phyloP scores from a whole-genome alignment of 2,329 filamentous ascomycete genomes.

The Colletotrichum sp. region DNA sequence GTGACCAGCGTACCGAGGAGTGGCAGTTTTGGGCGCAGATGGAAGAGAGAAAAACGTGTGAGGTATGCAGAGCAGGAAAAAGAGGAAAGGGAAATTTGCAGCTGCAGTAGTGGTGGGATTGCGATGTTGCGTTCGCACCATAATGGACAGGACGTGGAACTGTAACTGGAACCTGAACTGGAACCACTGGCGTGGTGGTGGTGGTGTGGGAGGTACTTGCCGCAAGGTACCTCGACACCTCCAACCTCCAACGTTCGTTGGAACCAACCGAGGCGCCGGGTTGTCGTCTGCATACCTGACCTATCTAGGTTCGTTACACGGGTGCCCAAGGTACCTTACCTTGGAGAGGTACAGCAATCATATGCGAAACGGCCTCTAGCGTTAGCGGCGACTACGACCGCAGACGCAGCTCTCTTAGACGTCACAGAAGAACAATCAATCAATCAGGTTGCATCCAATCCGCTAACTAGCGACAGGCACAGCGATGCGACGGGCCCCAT shows the following conservation, averaged over 20 bases:
- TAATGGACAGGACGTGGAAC: conserved; percentile 12
- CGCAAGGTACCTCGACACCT: background rate
- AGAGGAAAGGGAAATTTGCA: conserved; percentile 2
- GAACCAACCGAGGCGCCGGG: background rate
- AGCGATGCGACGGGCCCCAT: background rate
- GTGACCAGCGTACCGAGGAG: background rate
- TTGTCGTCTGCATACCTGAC: background rate
- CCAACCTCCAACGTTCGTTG: background rate
- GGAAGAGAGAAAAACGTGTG: background rate
- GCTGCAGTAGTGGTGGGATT: conserved; percentile 8
- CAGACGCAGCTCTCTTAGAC: background rate
- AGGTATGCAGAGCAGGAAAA: background rate
- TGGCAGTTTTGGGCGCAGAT: background rate
- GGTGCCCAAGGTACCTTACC: background rate
- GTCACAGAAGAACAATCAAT: background rate
- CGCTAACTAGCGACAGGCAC: background rate
- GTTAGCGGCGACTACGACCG: background rate
- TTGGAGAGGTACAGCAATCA: background rate
- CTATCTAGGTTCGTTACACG: background rate
- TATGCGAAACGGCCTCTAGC: background rate
- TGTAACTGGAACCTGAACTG: conserved; percentile 17
- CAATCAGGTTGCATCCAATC: background rate
- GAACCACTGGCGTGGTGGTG: conserved; percentile 7
- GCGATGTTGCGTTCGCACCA: conserved; percentile 14
- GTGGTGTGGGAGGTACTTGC: conserved; percentile 8